These are phyloP conservation scores for Mycosphaerelloides madeirae DNA, from an alignment of 2,329 filamentous ascomycete species.

Conservation along the genomic window DNA sequence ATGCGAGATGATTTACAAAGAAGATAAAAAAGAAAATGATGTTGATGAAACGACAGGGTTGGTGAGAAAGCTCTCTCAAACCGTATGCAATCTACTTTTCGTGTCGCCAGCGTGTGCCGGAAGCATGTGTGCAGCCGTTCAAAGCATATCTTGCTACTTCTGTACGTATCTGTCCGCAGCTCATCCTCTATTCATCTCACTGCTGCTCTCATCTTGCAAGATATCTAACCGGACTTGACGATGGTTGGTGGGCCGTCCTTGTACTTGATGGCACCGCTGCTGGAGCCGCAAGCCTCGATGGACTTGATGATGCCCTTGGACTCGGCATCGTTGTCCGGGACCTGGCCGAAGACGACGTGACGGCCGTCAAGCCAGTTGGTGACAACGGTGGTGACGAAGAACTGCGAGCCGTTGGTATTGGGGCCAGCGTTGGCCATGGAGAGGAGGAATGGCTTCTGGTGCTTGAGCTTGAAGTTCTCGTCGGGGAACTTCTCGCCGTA, in stretches of 20 bases:
- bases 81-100: constrained; percentile 17
- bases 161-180: not conserved
- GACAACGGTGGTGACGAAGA: constrained; percentile 66
- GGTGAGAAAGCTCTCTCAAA: constrained; percentile 10
- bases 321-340: constrained; percentile 49
- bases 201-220: too few relatives aligned
- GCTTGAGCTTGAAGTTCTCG: constrained; percentile 89
- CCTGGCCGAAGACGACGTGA: constrained; percentile 81
- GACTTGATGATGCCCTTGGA: constrained; percentile 54
- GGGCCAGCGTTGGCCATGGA: constrained; percentile 98
- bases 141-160: constrained; percentile 2
- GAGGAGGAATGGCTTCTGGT: constrained; percentile 86
- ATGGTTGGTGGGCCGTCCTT: constrained; percentile 51
- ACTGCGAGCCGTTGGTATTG: constrained; percentile 80
- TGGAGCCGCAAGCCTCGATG: constrained; percentile 56
- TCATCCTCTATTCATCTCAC: not conserved
- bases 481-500: constrained; percentile 97
- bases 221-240: constrained; percentile 25
- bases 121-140: constrained; percentile 1
- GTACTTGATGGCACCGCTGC: constrained; percentile 49
- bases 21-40: not conserved
- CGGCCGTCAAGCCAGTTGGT: constrained; percentile 69
- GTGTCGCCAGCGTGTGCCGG: constrained; percentile 5
- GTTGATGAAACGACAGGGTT: constrained; percentile 1
- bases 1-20: too few relatives aligned